Evolutionary conservation across 1,139 yeast species (phyloP), one percentile per base, ranked within the genome.

Genomic region (Hansenula sp.): DNA sequence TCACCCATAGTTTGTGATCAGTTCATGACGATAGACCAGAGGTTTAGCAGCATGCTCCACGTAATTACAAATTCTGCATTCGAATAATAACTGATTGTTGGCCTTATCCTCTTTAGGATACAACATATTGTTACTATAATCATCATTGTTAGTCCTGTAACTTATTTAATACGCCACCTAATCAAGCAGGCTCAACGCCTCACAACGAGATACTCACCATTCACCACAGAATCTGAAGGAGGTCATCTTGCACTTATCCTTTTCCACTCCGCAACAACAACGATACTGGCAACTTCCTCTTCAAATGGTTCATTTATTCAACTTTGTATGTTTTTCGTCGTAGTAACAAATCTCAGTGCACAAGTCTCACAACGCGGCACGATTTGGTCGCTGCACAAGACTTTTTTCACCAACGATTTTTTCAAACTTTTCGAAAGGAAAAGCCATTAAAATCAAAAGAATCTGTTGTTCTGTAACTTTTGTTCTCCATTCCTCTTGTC

Each of bases 21-120:
- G 76, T 68, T 93, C 98, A 65, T 93, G 96, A 55, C 98, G 77
- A 63, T 88, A 94, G 39, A 94, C 96, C 62, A 85, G 79, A 18
- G 96, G 84, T 56, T 86, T 80, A 47, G 84, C 94, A 0, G 99
- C 97, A 50, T 85, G 77, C 65, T 93, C 98, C 3, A 96, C 88
- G 65, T 93, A 93, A 41, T 89, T 82, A 64, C 99, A 93, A 63
- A 93, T 93, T 58, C 99, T 81, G 68, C 99, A 93, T 45, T 96
- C 93, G 63, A 88, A 93, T 47, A 93, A 72, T 49, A 93, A 75
- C 54, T 95, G 71, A 55, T 70, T 73, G 53, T 71, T 68, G 42
- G 72, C 73, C 61, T 86, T 87, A 64, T 94, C 99, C 70, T 94
- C 99, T 57, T 88, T 82, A n/a, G 99, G 99, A 65, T 93, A 94